These are phyloP conservation scores for Fallopia convolvulus DNA, from an alignment of 148 eudicot genomes.

Conservation along the genomic window DNA sequence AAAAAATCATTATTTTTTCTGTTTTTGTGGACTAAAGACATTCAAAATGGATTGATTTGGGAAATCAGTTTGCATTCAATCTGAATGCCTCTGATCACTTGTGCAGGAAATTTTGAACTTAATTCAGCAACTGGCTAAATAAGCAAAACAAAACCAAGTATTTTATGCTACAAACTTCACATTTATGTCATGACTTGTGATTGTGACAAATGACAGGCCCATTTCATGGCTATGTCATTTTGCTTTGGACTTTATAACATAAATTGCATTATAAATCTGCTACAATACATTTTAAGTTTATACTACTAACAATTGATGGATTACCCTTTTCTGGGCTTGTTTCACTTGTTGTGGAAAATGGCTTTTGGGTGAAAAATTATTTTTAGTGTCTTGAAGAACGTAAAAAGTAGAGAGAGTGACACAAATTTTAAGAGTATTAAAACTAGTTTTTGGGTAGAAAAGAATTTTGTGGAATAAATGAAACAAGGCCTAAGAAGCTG, in stretches of 20 bases:
- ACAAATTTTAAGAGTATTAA: too few species aligned
- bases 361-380: too few species aligned
- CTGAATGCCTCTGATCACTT: neutral
- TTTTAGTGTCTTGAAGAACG: too few species aligned
- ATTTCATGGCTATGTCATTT: neutral
- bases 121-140: neutral
- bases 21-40: neutral
- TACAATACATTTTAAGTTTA: neutral
- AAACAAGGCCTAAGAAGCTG: too few species aligned
- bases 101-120: neutral
- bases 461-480: too few species aligned
- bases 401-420: too few species aligned
- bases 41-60: neutral
- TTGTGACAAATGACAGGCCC: neutral
- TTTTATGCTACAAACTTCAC: neutral
- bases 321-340: too few species aligned
- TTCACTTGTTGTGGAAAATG: too few species aligned
- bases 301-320: too few species aligned
- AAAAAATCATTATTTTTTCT: neutral
- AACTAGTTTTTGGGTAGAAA: too few species aligned
- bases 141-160: neutral
- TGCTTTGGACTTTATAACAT: neutral
- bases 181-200: neutral
- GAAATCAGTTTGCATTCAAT: too few species aligned
- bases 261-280: neutral